Evolutionary conservation across 2,329 filamentous ascomycete species (phyloP).

Genomic region (Monosporascus sp.): DNA sequence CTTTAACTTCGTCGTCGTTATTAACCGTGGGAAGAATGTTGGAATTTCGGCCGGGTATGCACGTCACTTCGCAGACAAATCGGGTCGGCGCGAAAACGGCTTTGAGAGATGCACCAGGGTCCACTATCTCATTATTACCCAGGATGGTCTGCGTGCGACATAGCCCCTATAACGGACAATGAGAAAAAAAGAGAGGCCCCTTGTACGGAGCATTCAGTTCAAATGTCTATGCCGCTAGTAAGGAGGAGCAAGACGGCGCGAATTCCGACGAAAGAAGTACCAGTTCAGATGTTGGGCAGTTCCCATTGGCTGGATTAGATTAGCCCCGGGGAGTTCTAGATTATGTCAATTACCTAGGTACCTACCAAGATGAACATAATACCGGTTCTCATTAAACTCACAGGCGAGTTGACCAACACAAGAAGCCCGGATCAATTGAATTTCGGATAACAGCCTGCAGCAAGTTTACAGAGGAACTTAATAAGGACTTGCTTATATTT

Average conservation of each 20-base stretch:
- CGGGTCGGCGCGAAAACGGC: background rate
- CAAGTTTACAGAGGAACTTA: no score
- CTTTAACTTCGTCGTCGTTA: background rate
- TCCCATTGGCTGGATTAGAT: background rate
- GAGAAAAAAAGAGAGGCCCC: no score
- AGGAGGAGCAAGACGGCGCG: no score
- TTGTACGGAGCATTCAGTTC: no score
- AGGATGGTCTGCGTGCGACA: no score
- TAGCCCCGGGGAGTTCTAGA: background rate
- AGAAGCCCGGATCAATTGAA: background rate
- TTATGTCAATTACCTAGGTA: background rate
- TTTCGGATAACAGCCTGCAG: no score
- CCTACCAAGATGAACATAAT: background rate
- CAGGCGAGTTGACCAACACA: background rate
- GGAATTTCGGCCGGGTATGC: background rate
- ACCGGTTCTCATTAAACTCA: background rate
- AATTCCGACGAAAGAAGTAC: background rate
- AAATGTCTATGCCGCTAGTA: no score
- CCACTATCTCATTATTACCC: background rate
- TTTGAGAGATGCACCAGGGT: background rate
- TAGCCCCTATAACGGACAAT: no score
- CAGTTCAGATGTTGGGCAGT: background rate
- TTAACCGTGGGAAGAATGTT: background rate
- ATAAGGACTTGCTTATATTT: no score
- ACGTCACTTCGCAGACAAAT: background rate